phyloP scores from a whole-genome alignment of 352 stramenopile genomes.

The Globisporangium carolinianum region DNA sequence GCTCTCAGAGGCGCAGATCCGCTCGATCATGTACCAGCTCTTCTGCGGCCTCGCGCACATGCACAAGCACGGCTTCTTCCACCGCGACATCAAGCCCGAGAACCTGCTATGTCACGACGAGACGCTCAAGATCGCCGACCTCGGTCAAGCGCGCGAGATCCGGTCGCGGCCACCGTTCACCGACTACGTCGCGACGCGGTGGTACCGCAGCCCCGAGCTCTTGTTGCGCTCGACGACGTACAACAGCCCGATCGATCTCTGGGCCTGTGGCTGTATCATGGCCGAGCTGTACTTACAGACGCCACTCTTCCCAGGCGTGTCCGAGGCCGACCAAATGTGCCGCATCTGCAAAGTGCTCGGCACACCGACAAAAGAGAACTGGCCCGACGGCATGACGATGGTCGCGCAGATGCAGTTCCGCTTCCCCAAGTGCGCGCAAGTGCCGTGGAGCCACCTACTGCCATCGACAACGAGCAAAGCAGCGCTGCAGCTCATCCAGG shows the following conservation, averaged over 20 bases:
- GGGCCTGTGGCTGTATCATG: conserved; percentile 77
- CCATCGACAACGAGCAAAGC: conserved; percentile 57
- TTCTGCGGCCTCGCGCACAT: conserved; percentile 70
- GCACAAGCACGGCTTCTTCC: conserved; percentile 83
- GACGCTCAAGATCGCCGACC: conserved; percentile 68
- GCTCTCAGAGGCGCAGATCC: conserved; percentile 60
- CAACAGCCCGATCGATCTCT: conserved; percentile 79
- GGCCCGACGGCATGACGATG: conserved; percentile 86
- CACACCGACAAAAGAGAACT: conserved; percentile 83
- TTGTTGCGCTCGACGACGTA: conserved; percentile 59
- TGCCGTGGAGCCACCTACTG: conserved; percentile 62
- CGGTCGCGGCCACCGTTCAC: conserved; percentile 60
- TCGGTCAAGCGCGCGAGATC: conserved; percentile 71
- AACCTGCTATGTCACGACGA: conserved; percentile 60
- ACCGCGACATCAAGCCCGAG: conserved; percentile 79
- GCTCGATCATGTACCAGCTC: conserved; percentile 74
- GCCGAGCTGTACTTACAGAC: conserved; percentile 68
- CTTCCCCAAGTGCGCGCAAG: conserved; percentile 84
- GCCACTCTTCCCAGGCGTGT: conserved; percentile 78
- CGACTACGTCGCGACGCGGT: conserved; percentile 72
- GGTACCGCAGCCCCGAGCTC: conserved; percentile 74
- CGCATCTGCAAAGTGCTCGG: conserved; percentile 93
- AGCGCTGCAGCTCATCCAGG: conserved; percentile 78
- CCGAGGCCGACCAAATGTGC: conserved; percentile 95
- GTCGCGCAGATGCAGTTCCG: conserved; percentile 89